Percentiles rank a stretch among this genome's conserved stretches.
phyloP scores from a whole-genome alignment of 768 basidiomycete genomes.

The Russula foetens region DNA sequence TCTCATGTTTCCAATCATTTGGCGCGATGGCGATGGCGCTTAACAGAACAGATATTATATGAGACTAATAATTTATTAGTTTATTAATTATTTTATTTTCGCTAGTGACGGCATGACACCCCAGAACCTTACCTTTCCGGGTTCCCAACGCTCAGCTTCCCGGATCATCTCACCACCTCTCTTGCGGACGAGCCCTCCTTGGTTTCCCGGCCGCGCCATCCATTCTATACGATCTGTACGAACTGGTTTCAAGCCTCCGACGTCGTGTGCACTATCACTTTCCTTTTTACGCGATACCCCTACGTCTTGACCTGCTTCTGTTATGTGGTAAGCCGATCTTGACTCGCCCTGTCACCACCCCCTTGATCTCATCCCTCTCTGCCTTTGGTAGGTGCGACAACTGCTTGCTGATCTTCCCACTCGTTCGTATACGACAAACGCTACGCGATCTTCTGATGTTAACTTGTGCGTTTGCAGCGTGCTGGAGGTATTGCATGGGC shows the following conservation, averaged over 20 bases:
- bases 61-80: neutral
- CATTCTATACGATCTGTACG: conserved; percentile 6
- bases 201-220: neutral
- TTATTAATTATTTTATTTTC: neutral
- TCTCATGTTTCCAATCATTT: neutral
- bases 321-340: conserved; percentile 17
- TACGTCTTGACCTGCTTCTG: neutral
- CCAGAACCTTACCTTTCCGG: conserved; percentile 1
- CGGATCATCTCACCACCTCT: neutral
- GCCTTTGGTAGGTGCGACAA: conserved; percentile 58
- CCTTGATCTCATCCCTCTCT: conserved; percentile 1
- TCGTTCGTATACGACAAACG: conserved; percentile 37
- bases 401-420: conserved; percentile 63
- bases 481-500: conserved; percentile 68
- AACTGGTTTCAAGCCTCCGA: neutral
- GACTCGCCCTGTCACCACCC: neutral
- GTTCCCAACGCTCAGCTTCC: neutral
- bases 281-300: conserved; percentile 12
- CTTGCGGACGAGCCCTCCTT: neutral
- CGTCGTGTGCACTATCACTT: neutral
- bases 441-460: conserved; percentile 6
- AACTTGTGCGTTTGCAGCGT: conserved; percentile 35
- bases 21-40: neutral
- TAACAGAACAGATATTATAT: neutral
- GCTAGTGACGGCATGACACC: conserved; percentile 4